phyloP scores from a whole-genome alignment of 345 rosid species.

The Hibiscus trionum region DNA sequence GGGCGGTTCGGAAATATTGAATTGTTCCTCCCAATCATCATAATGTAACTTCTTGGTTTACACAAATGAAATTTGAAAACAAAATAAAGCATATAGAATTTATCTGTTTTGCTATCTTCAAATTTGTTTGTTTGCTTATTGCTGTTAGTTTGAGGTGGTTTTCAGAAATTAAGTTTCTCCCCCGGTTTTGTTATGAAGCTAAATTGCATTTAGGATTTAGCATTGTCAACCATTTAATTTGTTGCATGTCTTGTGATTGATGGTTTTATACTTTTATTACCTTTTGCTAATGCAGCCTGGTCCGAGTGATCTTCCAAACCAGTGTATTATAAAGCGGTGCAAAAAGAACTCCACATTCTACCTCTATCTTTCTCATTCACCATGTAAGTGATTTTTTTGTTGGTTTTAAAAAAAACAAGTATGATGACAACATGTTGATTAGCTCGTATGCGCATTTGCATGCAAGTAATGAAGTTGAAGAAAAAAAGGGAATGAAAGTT shows the following conservation, averaged over 20 bases:
- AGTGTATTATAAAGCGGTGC: slow-evolving; percentile 69
- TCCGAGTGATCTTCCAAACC: slow-evolving; percentile 56
- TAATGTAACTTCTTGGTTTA: neutral
- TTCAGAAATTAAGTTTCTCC: neutral
- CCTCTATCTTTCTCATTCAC: slow-evolving; percentile 59
- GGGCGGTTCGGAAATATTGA: neutral
- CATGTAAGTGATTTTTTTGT: slow-evolving; percentile 45
- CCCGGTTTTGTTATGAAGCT: neutral
- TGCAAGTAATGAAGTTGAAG: neutral
- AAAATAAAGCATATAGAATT: neutral
- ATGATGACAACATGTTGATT: neutral
- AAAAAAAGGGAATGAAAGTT: neutral
- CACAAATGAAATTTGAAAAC: neutral
- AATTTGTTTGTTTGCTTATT: neutral
- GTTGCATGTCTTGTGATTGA: neutral
- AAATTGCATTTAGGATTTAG: neutral
- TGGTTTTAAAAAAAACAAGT: neutral
- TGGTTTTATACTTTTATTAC: neutral
- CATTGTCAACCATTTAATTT: neutral
- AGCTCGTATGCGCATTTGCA: neutral
- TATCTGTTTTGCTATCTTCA: neutral
- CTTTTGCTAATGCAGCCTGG: slow-evolving; percentile 21
- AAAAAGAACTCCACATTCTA: slow-evolving; percentile 67
- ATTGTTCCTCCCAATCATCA: neutral
- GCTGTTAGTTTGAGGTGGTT: neutral